Percentiles rank a stretch among this genome's conserved stretches.
Conservation (phyloP, 1,284 basidiomycete species). For the Fistulinella cinereoalba region DNA sequence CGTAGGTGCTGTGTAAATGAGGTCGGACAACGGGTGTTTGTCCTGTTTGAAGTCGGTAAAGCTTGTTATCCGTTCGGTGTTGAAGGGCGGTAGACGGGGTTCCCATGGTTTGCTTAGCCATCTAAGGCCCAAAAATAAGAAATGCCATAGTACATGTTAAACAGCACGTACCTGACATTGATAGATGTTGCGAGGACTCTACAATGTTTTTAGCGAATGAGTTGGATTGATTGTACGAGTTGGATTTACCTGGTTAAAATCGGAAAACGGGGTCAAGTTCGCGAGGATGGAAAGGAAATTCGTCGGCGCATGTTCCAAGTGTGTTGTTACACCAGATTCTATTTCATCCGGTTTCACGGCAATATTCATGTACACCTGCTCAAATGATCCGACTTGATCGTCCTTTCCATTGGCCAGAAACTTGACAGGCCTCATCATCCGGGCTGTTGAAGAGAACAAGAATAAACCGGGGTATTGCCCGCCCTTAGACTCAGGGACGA, state of each 20-base stretch:
- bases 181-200: conserved; percentile 86
- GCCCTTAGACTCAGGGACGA: conserved; percentile 85
- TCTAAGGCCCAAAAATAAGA: conserved; percentile 47
- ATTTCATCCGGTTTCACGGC: conserved; percentile 91
- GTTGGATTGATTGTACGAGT: not conserved
- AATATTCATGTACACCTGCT: conserved; percentile 99
- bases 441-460: conserved; percentile 82
- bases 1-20: conserved; percentile 90
- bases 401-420: conserved; percentile 83
- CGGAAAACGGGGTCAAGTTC: conserved; percentile 83
- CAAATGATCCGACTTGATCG: conserved; percentile 95
- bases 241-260: conserved; percentile 86
- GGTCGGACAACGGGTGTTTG: conserved; percentile 97
- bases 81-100: conserved; percentile 91
- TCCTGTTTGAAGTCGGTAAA: conserved; percentile 93
- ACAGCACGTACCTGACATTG: conserved; percentile 67
- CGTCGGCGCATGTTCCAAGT: conserved; percentile 93
- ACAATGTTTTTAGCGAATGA: conserved; percentile 4
- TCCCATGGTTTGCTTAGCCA: conserved; percentile 99
- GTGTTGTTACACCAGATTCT: conserved; percentile 77
- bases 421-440: conserved; percentile 99
- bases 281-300: conserved; percentile 90
- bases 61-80: conserved; percentile 97
- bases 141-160: conserved; percentile 1
- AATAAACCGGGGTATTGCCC: conserved; percentile 98